Evolutionary conservation across 164 flowering plant genomes (phyloP).

Genomic region (Vitis riparia): DNA sequence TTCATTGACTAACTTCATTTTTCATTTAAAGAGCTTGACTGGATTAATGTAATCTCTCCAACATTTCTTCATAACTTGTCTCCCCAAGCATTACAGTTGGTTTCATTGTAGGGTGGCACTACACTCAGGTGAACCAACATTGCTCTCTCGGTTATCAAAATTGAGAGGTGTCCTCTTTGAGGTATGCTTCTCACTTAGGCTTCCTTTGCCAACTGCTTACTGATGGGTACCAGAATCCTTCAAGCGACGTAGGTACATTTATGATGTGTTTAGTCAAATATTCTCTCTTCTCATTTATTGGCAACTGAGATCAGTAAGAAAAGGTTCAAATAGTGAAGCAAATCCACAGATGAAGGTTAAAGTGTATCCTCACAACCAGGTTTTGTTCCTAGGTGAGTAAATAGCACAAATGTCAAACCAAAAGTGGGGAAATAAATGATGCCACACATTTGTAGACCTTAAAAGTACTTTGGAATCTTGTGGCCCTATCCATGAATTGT

Average conservation of each 20-base stretch:
- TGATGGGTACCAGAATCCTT: constrained; percentile 9
- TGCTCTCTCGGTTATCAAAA: constrained; percentile 27
- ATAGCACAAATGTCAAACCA: not conserved
- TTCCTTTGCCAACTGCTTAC: constrained; percentile 17
- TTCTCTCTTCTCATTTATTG: not conserved
- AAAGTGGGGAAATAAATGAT: too few species aligned
- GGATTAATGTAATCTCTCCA: constrained; percentile 17
- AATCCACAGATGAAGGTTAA: not conserved
- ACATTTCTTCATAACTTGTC: constrained; percentile 22
- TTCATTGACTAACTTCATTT: constrained; percentile 10
- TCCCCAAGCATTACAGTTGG: constrained; percentile 46
- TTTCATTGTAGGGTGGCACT: constrained; percentile 36
- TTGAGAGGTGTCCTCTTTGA: constrained; percentile 58
- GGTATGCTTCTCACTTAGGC: constrained; percentile 59
- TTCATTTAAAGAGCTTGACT: constrained; percentile 12
- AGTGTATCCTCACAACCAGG: not conserved
- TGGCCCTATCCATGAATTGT: too few species aligned
- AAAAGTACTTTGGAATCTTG: too few species aligned
- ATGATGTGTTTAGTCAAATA: not conserved
- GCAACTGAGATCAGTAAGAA: not conserved
- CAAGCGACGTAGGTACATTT: constrained; percentile 2
- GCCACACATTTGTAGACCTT: too few species aligned
- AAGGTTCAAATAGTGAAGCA: not conserved
- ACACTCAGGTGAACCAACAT: constrained; percentile 34
- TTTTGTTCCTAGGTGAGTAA: not conserved